Conservation (phyloP, 495 filamentous ascomycete species). For the Hypoxylon crocopeplum region DNA sequence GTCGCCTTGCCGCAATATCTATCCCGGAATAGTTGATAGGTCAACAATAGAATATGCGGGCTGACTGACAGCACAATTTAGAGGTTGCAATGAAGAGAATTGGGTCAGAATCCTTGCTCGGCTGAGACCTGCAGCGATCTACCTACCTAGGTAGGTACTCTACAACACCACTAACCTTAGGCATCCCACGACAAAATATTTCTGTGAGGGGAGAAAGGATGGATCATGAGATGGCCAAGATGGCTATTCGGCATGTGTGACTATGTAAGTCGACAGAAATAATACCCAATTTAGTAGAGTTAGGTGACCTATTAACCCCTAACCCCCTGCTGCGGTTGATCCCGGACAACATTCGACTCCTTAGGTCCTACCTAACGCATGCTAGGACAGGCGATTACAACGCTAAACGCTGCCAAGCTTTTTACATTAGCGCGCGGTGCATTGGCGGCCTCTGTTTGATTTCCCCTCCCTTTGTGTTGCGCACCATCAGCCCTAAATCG, state of each 20-base stretch:
- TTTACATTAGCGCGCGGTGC: neutral
- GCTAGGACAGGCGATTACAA: too few relatives aligned
- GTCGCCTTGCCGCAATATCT: neutral
- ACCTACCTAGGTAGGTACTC: too few relatives aligned
- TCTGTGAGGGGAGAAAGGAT: too few relatives aligned
- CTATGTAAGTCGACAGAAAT: too few relatives aligned
- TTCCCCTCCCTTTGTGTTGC: neutral
- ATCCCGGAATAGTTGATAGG: neutral
- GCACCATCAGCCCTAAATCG: conserved; percentile 26
- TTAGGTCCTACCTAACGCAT: too few relatives aligned
- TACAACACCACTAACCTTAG: too few relatives aligned
- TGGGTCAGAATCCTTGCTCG: conserved; percentile 19
- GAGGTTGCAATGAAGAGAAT: conserved; percentile 2
- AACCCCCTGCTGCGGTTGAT: neutral
- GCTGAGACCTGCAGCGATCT: conserved; percentile 19
- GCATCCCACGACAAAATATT: too few relatives aligned
- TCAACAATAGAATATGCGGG: conserved; percentile 15
- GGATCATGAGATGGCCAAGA: too few relatives aligned
- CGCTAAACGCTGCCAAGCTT: neutral
- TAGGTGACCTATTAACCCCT: too few relatives aligned
- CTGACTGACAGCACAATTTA: neutral
- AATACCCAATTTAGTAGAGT: neutral
- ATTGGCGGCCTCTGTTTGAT: conserved; percentile 19
- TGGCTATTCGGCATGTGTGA: too few relatives aligned
- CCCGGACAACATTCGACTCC: neutral